Conservation (phyloP, 192 early-diverging fungal genomes). For the Jimgerdemannia flammicorona region DNA sequence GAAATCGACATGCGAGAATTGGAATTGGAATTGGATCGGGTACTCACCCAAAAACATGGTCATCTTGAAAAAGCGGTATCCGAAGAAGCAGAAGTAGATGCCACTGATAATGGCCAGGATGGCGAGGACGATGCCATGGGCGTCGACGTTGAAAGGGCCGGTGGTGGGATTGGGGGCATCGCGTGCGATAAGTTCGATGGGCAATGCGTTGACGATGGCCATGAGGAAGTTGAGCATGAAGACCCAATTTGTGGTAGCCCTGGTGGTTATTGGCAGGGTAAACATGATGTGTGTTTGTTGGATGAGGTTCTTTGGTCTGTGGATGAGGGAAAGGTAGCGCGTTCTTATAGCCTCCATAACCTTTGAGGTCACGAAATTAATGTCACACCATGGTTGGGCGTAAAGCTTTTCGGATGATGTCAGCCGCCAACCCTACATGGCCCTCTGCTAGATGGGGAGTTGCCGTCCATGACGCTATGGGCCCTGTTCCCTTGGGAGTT, state of each 20-base stretch:
- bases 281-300: neutral
- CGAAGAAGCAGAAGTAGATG: slow-evolving; percentile 21
- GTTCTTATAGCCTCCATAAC: too few species aligned
- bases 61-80: slow-evolving; percentile 34
- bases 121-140: neutral
- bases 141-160: neutral
- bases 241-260: neutral
- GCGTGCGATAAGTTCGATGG: neutral
- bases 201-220: neutral
- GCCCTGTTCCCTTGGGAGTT: too few species aligned
- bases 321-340: too few species aligned
- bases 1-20: too few species aligned
- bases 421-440: too few species aligned
- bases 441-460: too few species aligned
- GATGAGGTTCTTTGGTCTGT: too few species aligned
- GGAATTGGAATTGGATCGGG: slow-evolving; percentile 18
- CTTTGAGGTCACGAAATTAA: too few species aligned
- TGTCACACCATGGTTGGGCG: too few species aligned
- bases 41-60: slow-evolving; percentile 29
- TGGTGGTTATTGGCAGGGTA: neutral
- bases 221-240: neutral
- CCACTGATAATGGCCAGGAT: slow-evolving; percentile 3
- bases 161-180: neutral
- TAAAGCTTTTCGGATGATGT: too few species aligned
- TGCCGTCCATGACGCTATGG: too few species aligned